Evolutionary conservation across 2,329 filamentous ascomycete species (phyloP).

Genomic region (Fusarium praegraminearum): DNA sequence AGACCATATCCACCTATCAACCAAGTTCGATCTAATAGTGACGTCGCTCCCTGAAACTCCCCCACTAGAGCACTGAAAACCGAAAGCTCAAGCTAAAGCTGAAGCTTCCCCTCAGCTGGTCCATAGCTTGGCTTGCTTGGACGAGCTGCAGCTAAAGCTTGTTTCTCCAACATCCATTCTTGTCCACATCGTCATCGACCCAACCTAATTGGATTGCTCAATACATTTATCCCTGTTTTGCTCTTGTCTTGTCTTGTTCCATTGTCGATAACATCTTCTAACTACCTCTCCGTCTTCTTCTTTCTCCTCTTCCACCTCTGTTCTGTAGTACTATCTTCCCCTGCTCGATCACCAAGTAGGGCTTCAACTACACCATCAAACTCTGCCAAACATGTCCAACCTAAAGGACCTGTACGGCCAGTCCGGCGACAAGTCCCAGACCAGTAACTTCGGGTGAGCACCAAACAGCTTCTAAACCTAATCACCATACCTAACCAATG

Average conservation of each 20-base stretch:
- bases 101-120: conserved; percentile 26
- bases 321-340: not conserved
- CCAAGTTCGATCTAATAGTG: conserved; percentile 21
- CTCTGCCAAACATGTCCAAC: conserved; percentile 50
- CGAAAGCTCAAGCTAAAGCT: conserved; percentile 16
- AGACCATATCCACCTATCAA: conserved; percentile 3
- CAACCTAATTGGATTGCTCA: conserved; percentile 26
- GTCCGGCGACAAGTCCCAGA: conserved; percentile 43
- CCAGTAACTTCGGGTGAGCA: conserved; percentile 59
- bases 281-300: not conserved
- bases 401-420: conserved; percentile 51
- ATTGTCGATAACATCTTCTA: conserved; percentile 1
- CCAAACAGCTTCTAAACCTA: not conserved
- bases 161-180: conserved; percentile 39
- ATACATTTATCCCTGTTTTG: conserved; percentile 34
- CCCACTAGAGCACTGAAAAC: conserved; percentile 10
- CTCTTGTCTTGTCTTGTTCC: conserved; percentile 13
- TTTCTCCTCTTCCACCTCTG: not conserved
- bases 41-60: conserved; percentile 34
- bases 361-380: conserved; percentile 15
- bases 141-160: conserved; percentile 39
- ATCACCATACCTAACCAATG: conserved; percentile 26
- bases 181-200: conserved; percentile 38
- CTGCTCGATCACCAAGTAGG: not conserved
- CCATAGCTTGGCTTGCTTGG: not conserved